Evolutionary conservation across 1,284 basidiomycete species (phyloP).

Genomic region (Sporisorium iseilematis-ciliati): DNA sequence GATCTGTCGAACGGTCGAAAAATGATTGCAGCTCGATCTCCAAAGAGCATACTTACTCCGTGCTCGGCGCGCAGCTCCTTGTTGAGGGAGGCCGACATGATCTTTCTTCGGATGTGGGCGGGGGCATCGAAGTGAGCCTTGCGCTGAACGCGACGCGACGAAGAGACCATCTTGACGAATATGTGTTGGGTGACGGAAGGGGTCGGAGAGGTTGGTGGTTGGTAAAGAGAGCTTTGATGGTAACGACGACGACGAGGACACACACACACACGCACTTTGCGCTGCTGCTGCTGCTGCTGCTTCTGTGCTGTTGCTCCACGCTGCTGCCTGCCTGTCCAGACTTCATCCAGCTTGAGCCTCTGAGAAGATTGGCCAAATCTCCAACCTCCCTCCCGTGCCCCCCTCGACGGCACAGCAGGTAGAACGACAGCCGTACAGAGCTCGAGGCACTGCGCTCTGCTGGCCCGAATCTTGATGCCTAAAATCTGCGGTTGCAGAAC

Average conservation of each 20-base stretch:
- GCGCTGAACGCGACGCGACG: conserved; percentile 61
- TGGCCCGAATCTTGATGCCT: not conserved
- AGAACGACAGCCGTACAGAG: not conserved
- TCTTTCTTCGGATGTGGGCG: conserved; percentile 83
- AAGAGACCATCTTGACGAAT: conserved; percentile 64
- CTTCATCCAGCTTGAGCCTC: not conserved
- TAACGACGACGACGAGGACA: conserved; percentile 8
- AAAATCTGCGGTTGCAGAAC: conserved; percentile 1
- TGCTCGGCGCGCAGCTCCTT: conserved; percentile 95
- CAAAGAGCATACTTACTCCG: conserved; percentile 77
- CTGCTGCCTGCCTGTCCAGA: not conserved
- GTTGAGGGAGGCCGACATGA: conserved; percentile 94
- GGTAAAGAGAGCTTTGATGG: conserved; percentile 5
- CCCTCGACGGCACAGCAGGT: not conserved
- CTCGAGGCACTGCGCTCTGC: conserved; percentile 8
- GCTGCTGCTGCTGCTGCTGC: not conserved
- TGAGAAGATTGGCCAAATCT: conserved; percentile 3
- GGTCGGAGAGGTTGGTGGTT: conserved; percentile 20
- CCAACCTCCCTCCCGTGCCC: not conserved
- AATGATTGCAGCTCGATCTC: conserved; percentile 6
- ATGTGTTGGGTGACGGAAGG: conserved; percentile 27
- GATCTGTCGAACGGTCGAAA: conserved; percentile 7
- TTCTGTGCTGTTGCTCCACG: conserved; percentile 1
- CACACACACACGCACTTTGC: not conserved
- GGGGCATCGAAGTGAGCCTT: conserved; percentile 69